Evolutionary conservation across 2,329 filamentous ascomycete species (phyloP).

Genomic region (Ascochyta clinopodiicola): DNA sequence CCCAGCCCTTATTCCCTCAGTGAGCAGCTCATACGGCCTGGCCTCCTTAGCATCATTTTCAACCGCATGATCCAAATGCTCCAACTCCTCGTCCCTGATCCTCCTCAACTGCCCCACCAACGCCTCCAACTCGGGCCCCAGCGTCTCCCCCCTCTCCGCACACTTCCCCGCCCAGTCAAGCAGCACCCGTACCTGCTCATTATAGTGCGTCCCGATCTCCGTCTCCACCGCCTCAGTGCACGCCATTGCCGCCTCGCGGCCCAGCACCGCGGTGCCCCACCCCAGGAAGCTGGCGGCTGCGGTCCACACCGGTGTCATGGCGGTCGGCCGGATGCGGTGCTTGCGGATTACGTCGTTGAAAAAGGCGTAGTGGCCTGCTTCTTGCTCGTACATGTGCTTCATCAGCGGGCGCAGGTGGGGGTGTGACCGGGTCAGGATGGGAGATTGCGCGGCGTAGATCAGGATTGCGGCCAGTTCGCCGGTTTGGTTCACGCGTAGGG

Average conservation of each 20-base stretch:
- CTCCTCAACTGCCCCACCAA: constrained; percentile 76
- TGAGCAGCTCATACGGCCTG: constrained; percentile 86
- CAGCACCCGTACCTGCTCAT: constrained; percentile 83
- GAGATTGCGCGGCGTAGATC: constrained; percentile 90
- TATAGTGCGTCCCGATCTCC: constrained; percentile 96
- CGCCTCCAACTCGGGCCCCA: constrained; percentile 77
- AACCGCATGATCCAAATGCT: constrained; percentile 94
- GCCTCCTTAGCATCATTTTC: constrained; percentile 92
- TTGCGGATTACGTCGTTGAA: constrained; percentile 85
- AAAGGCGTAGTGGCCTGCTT: constrained; percentile 82
- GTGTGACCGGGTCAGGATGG: constrained; percentile 77
- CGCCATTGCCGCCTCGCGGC: constrained; percentile 94
- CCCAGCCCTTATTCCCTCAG: constrained; percentile 84
- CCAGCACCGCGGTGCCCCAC: constrained; percentile 88
- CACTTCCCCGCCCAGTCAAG: constrained; percentile 81
- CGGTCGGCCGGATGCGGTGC: constrained; percentile 90
- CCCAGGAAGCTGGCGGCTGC: constrained; percentile 80
- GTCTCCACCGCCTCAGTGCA: constrained; percentile 99
- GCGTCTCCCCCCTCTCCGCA: constrained; percentile 77
- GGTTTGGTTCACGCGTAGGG: constrained; percentile 92
- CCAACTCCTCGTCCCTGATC: constrained; percentile 94
- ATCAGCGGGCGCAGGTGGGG: constrained; percentile 90
- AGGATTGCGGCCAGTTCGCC: constrained; percentile 95
- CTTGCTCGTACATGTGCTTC: constrained; percentile 98
- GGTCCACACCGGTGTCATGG: constrained; percentile 90